Base-by-base conservation (phyloP, 129 eudicot species). In the Centrapalus pauciflorus region DNA sequence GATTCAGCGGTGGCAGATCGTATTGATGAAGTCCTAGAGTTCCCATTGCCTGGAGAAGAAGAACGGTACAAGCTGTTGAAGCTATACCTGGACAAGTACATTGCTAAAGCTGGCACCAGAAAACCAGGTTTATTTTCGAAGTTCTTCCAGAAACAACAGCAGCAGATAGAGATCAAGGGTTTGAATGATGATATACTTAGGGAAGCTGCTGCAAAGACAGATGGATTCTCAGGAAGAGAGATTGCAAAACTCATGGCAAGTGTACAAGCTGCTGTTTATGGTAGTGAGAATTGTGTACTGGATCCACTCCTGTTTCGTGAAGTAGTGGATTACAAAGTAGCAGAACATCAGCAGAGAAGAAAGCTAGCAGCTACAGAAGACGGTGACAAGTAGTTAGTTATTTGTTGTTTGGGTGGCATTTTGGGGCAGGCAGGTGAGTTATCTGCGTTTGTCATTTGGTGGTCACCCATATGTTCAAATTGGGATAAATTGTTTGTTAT, bases 1-100 rank as follows among this genome's bases (percentile, higher is more conserved):
- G 99, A 94, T 64, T 94, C 97, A 32, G 99, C 99, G 1, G 94
- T 94, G 57, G 72, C 99, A 21, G 97, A 94, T 59, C 99, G 97
- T 17, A 94, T 94, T 20, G 99, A 94, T 70, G 99, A 94, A 73
- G 93, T 89, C 54, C 73, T 94, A 14, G 99, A 94, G 72, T 94
- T 94, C 74, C 99, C 99, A 26, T 68, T 94, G 30, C 99, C 99
- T 8, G 99, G 99, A 46, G 95, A 89, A 76, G 95, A 76, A 9
- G 99, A 94, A 77, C 83, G 99, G 38, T 89, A 73, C 72, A 94
- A 94, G 77, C 83, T 86, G 27, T 63, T 94, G 27, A 94, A 86
- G 73, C 90, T 94, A 0, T 89, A 89, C 61, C 61, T 94, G 55
- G 95, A 86, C 50, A 94, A 87, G 78, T 94, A 94, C 81, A 94